These are phyloP conservation scores for Russula foetens DNA, from an alignment of 768 basidiomycete genomes.

Conservation along the genomic window DNA sequence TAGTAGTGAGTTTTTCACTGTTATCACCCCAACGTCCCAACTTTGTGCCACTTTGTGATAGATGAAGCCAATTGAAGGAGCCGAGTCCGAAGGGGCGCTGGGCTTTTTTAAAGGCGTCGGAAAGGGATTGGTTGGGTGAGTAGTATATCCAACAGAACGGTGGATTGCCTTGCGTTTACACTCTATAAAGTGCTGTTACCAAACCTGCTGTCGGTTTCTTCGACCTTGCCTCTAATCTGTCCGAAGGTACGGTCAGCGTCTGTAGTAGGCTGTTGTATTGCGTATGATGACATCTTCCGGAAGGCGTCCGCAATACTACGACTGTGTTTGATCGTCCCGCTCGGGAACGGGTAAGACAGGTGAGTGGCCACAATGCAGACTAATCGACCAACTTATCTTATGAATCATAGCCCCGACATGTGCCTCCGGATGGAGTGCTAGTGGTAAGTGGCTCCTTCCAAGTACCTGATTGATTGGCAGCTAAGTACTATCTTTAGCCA, in stretches of 20 bases:
- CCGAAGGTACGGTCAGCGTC: conserved; percentile 58
- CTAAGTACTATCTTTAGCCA: conserved; percentile 41
- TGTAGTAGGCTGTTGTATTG: background rate
- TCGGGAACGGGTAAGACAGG: conserved; percentile 78
- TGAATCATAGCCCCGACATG: conserved; percentile 61
- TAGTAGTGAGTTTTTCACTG: conserved; percentile 51
- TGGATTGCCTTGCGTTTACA: background rate
- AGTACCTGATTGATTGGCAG: background rate
- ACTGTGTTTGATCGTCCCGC: conserved; percentile 93
- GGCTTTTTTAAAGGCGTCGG: conserved; percentile 99
- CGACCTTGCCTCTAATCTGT: conserved; percentile 90
- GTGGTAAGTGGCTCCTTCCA: conserved; percentile 42
- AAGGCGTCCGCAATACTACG: conserved; percentile 95
- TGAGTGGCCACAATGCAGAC: conserved; percentile 29
- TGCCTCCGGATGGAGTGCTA: conserved; percentile 81
- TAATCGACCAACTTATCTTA: background rate
- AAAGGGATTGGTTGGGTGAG: conserved; percentile 89
- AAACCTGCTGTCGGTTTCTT: conserved; percentile 97
- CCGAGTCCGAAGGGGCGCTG: conserved; percentile 85
- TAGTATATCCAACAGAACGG: background rate
- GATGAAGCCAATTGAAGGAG: conserved; percentile 97
- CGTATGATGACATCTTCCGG: background rate
- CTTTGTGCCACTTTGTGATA: conserved; percentile 26
- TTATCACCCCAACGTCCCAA: background rate
- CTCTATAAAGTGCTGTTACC: conserved; percentile 67